Evolutionary conservation across 352 stramenopile species (phyloP), one percentile per base, ranked within the genome.

Genomic region (Phytophthora agathidicida): DNA sequence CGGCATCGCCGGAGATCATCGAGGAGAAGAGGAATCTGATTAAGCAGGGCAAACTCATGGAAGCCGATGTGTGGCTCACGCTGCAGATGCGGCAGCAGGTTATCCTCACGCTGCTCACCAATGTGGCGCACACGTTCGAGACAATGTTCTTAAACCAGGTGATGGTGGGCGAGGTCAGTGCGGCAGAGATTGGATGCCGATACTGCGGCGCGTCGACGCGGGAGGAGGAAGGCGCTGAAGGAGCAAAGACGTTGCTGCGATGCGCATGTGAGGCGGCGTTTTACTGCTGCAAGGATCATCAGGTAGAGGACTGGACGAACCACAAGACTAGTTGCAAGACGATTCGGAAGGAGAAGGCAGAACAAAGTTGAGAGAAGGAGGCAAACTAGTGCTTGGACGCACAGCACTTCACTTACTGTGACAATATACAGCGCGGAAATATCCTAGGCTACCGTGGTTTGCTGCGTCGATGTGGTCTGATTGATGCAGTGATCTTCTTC

Each of bases 61-160:
- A 94, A 47, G 85, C 85, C 1, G 85, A 94, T 51, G 85, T 94
- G 31, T 94, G 83, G 83, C 71, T 94, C 35, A 83, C 85, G 23
- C 68, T 94, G 27, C 85, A 94, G 49, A 94, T 94, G 85, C 83
- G 85, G 17, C 85, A 94, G 61, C 85, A 93, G 42, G 76, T 91
- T 8, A 79, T 94, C 47, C 77, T 89, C 44, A 83, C 81, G 47
- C 63, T 94, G 47, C 74, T 94, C n/a, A 86, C 81, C 32, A 91
- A 93, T 55, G 67, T 94, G 44, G 82, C 80, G n/a, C 70, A 86
- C 52, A 93, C 85, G 14, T 94, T 94, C 48, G 85, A 94, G 65
- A 86, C 77, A 30, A 88, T 94, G 72, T 92, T 93, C 59, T 50
- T 93, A 22, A 66, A 77, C 3, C 79, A 93, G 32, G 70, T 83